Evolutionary conservation across 2,329 filamentous ascomycete species (phyloP), one percentile per base, ranked within the genome.

Genomic region (Fusarium marasasianum): DNA sequence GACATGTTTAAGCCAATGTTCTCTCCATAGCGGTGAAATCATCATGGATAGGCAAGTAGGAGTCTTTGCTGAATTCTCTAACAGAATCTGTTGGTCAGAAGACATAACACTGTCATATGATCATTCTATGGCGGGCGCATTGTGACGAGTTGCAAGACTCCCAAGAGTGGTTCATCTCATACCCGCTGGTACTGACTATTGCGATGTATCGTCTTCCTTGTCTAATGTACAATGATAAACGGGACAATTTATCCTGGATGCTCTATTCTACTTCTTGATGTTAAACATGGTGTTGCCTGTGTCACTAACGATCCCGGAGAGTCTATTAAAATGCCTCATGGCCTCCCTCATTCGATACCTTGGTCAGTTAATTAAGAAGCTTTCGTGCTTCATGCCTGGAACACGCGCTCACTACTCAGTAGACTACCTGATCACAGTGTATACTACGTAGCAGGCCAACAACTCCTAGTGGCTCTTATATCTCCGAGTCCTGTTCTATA

Each of bases 61-160:
- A 22, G 35, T 54, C 51, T 54, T 40, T 40, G 17, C 35, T 8
- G 18, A 38, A 17, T 29, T 33, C 38, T 37, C 15, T 3, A 24
- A 60, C 37, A 26, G 24, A 58, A 15, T 33, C n/a, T 22, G 33
- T 35, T 51, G 14, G 43, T 24, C 35, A 51, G 31, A 35, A 45
- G 41, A 66, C 17, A 40, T 8, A 37, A 40, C 37, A 53, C 44
- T 31, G 37, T 60, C 63, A 68, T 64, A 55, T 72, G 54, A 63
- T 48, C 44, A 43, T 63, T 55, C 37, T 13, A 56, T 48, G 47
- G 5, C 6, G 18, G 54, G 10, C 9, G 26, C 9, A 50, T 43
- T 35, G 15, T 60, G 37, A 58, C 31, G 26, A 35, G 14, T 26
- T 35, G 5, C 8, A 31, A 17, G 11, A 18, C 38, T 12, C 14